Evolutionary conservation across 2,329 filamentous ascomycete genomes (phyloP).

Genomic region (Aspergillus ochraceoroseus): DNA sequence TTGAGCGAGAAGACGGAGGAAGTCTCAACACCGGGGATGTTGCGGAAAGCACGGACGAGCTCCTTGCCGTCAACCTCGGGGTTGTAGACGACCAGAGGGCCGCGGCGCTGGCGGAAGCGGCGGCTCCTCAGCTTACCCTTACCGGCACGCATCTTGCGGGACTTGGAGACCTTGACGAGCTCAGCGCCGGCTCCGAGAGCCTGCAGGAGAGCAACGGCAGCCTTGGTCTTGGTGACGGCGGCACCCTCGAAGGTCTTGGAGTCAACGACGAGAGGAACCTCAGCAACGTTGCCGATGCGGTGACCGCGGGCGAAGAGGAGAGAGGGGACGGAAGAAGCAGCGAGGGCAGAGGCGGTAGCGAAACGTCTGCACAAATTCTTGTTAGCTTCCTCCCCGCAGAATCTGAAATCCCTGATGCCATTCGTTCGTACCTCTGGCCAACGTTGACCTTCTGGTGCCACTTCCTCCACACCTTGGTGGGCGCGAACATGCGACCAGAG

Average conservation of each 20-base stretch:
- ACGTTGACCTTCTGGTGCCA: slow-evolving; percentile 99
- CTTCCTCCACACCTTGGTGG: slow-evolving; percentile 99
- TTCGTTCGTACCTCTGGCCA: slow-evolving; percentile 74
- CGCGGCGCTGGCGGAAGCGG: slow-evolving; percentile 94
- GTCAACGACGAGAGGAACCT: slow-evolving; percentile 95
- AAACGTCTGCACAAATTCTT: slow-evolving; percentile 65
- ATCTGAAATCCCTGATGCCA: background rate
- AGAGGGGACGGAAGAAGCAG: slow-evolving; percentile 89
- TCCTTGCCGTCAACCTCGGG: slow-evolving; percentile 92
- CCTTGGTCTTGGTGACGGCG: slow-evolving; percentile 80
- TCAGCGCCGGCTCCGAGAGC: slow-evolving; percentile 85
- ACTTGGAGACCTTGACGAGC: slow-evolving; percentile 90
- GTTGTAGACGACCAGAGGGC: slow-evolving; percentile 96
- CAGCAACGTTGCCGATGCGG: slow-evolving; percentile 83
- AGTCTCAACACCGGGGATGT: slow-evolving; percentile 97
- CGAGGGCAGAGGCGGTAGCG: slow-evolving; percentile 93
- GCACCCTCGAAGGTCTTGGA: slow-evolving; percentile 78
- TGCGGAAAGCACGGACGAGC: slow-evolving; percentile 91
- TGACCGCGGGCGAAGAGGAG: slow-evolving; percentile 96
- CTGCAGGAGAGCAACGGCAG: slow-evolving; percentile 80
- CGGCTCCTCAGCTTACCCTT: slow-evolving; percentile 99
- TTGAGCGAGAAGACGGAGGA: slow-evolving; percentile 89
- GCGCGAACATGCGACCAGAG: slow-evolving; percentile 99
- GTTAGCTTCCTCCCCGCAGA: slow-evolving; percentile 13
- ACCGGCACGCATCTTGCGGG: slow-evolving; percentile 94